Evolutionary conservation across 805 yeast genomes (phyloP), one percentile per base, ranked within the genome.

Genomic region (Wilhelminamyces savonicus): DNA sequence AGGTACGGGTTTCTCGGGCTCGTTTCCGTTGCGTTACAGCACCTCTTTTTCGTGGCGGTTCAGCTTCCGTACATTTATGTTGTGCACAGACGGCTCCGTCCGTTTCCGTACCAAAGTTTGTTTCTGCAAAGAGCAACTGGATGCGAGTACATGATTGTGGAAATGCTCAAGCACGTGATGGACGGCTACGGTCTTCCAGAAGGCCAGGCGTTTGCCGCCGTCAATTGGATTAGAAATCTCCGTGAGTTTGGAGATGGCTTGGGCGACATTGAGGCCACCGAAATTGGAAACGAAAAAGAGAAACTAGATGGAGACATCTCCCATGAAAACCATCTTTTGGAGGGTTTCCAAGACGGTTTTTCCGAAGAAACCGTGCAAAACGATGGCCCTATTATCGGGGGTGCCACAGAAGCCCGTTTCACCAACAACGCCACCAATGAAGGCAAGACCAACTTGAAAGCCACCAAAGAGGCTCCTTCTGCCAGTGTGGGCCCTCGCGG

Each of bases 181-280:
- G 21, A 24, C 17, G 32, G 28, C 6, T 22, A 18, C 23, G 35
- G 24, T 8, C 26, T 42, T 22, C 35, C 20, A 21, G 39, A 31
- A 13, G 35, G 37, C 39, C 52, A 7, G 4, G 52, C 56, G 1
- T 58, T 60, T 56, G 49, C 47, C 29, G 26, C 48, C 3, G 44
- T 60, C 18, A 52, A 52, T 24, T 48, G 45, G 21, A 39, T 41
- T n/a, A 36, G 68, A 23, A 37, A 48, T 3, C 33, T 52, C n/a
- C 27, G 52, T 7, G 64, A 59, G 32, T 50, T 52, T 0, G 50
- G 51, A 35, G 52, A 51, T 28, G 62, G 62, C 1, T 35, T 59
- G 19, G 68, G 62, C 13, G 53, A 57, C 28, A 41, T 52, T n/a
- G n/a, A n/a, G n/a, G n/a, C n/a, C n/a, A n/a, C n/a, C n/a, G n/a